phyloP scores from a whole-genome alignment of 805 yeast genomes.

The Hagleromyces aurorensis region DNA sequence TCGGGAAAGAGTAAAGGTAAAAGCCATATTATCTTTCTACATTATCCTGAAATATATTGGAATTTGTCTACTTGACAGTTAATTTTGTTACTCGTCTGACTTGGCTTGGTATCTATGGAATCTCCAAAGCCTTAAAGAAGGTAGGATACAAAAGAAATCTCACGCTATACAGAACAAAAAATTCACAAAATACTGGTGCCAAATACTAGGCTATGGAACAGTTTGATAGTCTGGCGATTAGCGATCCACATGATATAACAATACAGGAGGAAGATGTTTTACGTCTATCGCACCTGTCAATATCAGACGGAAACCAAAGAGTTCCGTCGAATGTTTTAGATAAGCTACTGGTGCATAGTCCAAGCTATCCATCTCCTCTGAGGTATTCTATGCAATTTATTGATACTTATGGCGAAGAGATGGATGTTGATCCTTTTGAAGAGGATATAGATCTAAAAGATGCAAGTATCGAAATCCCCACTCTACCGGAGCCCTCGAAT shows the following conservation, averaged over 20 bases:
- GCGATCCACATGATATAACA: conserved; percentile 8
- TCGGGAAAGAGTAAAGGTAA: too few species aligned
- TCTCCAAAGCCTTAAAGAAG: too few species aligned
- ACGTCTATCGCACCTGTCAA: conserved; percentile 16
- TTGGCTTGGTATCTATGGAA: too few species aligned
- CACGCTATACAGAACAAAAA: too few species aligned
- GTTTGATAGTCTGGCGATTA: conserved; percentile 10
- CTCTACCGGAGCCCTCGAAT: too few species aligned
- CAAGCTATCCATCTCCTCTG: conserved; percentile 14
- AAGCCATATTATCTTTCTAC: too few species aligned
- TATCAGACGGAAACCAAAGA: conserved; percentile 8
- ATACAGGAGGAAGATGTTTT: conserved; percentile 14
- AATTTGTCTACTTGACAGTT: too few species aligned
- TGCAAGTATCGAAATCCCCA: too few species aligned
- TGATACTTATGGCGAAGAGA: conserved; percentile 9
- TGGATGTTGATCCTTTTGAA: conserved; percentile 19
- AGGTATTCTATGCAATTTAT: conserved; percentile 10
- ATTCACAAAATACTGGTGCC: too few species aligned
- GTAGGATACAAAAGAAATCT: too few species aligned
- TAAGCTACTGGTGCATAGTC: conserved; percentile 10
- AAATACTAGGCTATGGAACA: conserved; percentile 11
- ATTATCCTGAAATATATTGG: too few species aligned
- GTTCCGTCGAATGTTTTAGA: conserved; percentile 13
- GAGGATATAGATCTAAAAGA: conserved; percentile 3
- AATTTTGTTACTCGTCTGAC: too few species aligned